phyloP scores from a whole-genome alignment of 192 early-diverging fungal species.

The Mycoemilia scoparia region DNA sequence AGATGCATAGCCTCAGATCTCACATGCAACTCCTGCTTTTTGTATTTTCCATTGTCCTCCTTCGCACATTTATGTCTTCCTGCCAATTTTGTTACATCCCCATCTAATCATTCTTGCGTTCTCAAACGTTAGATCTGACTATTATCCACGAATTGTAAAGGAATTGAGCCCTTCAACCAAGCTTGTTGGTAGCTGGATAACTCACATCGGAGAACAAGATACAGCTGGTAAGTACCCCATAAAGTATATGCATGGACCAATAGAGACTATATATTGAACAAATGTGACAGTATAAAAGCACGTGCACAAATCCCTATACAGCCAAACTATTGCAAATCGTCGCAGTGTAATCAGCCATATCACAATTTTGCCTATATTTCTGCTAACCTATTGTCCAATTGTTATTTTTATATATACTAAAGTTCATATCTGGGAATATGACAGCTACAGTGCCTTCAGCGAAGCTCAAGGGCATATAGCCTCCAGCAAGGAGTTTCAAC shows the following conservation, averaged over 20 bases:
- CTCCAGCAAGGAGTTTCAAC: conserved; percentile 43
- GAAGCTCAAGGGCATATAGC: conserved; percentile 39
- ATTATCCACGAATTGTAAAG: conserved; percentile 58
- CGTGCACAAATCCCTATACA: too few relatives aligned
- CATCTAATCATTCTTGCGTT: too few relatives aligned
- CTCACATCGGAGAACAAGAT: conserved; percentile 74
- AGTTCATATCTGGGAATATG: conserved; percentile 83
- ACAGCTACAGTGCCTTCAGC: conserved; percentile 67
- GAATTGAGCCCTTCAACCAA: conserved; percentile 56
- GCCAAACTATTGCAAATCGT: too few relatives aligned
- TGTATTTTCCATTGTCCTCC: too few relatives aligned
- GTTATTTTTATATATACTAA: too few relatives aligned
- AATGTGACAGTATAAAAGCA: too few relatives aligned
- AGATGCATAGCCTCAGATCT: too few relatives aligned
- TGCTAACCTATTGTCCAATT: conserved; percentile 4
- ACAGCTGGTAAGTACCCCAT: too few relatives aligned
- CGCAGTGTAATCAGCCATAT: too few relatives aligned
- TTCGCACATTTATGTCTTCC: neutral
- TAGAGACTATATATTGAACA: neutral
- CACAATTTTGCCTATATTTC: neutral
- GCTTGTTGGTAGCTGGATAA: conserved; percentile 77
- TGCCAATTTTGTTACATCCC: neutral
- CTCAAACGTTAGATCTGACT: conserved; percentile 53
- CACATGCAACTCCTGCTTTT: too few relatives aligned
- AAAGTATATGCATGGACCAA: conserved; percentile 9